These are phyloP conservation scores for Pistacia vera DNA, from an alignment of 345 rosid genomes.

Conservation along the genomic window DNA sequence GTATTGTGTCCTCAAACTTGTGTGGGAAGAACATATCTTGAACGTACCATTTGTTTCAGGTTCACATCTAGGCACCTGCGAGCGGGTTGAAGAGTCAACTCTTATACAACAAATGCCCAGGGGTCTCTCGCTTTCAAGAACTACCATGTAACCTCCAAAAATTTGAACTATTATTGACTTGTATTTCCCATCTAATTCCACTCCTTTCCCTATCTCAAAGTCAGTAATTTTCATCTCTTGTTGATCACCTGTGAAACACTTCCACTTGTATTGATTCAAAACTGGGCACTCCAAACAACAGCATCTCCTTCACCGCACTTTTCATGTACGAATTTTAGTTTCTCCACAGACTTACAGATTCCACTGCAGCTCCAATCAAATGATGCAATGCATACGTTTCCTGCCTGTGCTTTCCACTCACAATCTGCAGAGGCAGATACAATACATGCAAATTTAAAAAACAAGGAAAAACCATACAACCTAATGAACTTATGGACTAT, in stretches of 20 bases:
- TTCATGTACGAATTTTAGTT: conserved; percentile 74
- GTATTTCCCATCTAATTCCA: neutral
- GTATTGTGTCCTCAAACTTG: neutral
- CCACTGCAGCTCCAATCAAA: conserved; percentile 99
- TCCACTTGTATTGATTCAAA: conserved; percentile 18
- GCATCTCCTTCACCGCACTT: conserved; percentile 90
- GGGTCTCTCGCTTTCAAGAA: neutral
- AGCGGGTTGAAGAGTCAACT: conserved; percentile 6
- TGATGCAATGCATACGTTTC: conserved; percentile 82
- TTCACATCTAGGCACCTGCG: neutral
- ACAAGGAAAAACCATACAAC: neutral
- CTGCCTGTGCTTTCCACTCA: conserved; percentile 98
- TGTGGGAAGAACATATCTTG: neutral
- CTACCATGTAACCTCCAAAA: neutral
- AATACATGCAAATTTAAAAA: neutral
- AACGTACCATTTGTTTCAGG: neutral
- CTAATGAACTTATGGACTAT: neutral
- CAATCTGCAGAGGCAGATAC: conserved; percentile 53
- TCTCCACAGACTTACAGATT: conserved; percentile 95
- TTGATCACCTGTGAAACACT: neutral
- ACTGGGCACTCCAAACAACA: conserved; percentile 77
- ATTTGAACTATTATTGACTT: conserved; percentile 2
- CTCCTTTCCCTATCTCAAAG: neutral
- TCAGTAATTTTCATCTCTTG: conserved; percentile 2
- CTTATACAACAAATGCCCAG: neutral